Base-by-base conservation (phyloP, 1,139 yeast species). In the Ogataea hybrid region DNA sequence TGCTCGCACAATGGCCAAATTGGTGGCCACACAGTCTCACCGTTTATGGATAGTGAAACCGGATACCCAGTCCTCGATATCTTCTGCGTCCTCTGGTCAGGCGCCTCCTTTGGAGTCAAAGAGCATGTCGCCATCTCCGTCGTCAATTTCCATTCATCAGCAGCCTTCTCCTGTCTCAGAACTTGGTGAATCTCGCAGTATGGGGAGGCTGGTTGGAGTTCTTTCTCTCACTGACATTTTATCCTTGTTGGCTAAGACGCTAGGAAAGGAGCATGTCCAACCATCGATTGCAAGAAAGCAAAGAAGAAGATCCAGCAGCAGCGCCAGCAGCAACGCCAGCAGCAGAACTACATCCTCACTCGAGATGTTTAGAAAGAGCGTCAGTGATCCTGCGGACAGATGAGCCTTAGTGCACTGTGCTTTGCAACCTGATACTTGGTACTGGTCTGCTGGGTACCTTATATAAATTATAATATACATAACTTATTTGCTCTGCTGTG, bases 1-100 rank as follows among this genome's bases (percentile, higher is more conserved):
- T 38, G 95, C 90, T 21, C 77, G 96, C 61, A 89, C 94, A 9
- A 76, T 92, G 56, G 97, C 97, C 36, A 92, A 92, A 64, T 72
- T 92, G 54, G 97, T 92, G 21, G 97, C 97, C 9, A 92, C 98
- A 4, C 84, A 83, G 62, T 79, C 96, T 11, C 98, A 92, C 66
- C 76, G 97, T 61, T 70, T 90, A 52, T 90, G 97, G 97, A 82
- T 90, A 44, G 96, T 88, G 17, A 90, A 85, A 56, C 79, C 81
- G 4, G 62, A 59, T 8, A 23, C 42, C 23, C 46, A 53, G 17
- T 29, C 39, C 6, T 35, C 54, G 22, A 32, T 49, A 6, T 34
- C 51, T 11, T 36, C 44, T n/a, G 18, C 50, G n/a, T 42, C 50
- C 35, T 28, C 47, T 11, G 41, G 46, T 17, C 43, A 44, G 32